phyloP scores from a whole-genome alignment of 2,329 filamentous ascomycete species.

The Chrysoporthe cubensis region DNA sequence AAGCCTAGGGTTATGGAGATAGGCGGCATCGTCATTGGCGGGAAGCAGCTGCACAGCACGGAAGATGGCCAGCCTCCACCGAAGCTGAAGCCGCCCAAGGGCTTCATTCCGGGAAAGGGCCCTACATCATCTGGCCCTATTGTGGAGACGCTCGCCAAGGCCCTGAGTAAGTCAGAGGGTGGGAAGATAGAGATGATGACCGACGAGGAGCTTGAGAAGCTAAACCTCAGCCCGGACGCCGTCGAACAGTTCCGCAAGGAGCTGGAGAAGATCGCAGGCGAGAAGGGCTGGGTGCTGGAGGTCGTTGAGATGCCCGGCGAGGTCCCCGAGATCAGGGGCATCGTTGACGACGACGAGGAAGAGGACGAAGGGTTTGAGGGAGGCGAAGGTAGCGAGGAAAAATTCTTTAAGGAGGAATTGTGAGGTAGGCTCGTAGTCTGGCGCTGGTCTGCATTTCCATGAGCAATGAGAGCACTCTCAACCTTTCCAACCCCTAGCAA shows the following conservation, averaged over 20 bases:
- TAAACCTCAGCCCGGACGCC: constrained; percentile 68
- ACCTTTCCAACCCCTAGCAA: neutral
- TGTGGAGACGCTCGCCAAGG: constrained; percentile 51
- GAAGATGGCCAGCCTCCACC: constrained; percentile 52
- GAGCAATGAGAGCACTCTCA: neutral
- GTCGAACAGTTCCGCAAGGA: constrained; percentile 72
- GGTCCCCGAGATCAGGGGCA: constrained; percentile 67
- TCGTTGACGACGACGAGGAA: constrained; percentile 64
- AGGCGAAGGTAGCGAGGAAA: constrained; percentile 52
- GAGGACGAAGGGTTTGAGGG: constrained; percentile 39
- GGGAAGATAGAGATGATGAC: constrained; percentile 64
- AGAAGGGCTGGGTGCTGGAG: constrained; percentile 79
- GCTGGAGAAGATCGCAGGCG: constrained; percentile 69
- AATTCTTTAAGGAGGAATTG: constrained; percentile 58
- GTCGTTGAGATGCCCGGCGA: constrained; percentile 70
- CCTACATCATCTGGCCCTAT: constrained; percentile 34
- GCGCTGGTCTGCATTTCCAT: constrained; percentile 1
- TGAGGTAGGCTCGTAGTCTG: constrained; percentile 35
- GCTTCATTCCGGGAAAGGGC: constrained; percentile 39
- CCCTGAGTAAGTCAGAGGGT: constrained; percentile 57
- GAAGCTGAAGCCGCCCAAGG: constrained; percentile 50
- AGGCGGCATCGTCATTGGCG: constrained; percentile 59
- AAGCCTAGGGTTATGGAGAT: constrained; percentile 45
- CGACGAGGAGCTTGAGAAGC: constrained; percentile 68
- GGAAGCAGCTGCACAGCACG: constrained; percentile 51